Conservation (phyloP, 2,329 filamentous ascomycete species). For the Pseudophaeomoniella oleicola region DNA sequence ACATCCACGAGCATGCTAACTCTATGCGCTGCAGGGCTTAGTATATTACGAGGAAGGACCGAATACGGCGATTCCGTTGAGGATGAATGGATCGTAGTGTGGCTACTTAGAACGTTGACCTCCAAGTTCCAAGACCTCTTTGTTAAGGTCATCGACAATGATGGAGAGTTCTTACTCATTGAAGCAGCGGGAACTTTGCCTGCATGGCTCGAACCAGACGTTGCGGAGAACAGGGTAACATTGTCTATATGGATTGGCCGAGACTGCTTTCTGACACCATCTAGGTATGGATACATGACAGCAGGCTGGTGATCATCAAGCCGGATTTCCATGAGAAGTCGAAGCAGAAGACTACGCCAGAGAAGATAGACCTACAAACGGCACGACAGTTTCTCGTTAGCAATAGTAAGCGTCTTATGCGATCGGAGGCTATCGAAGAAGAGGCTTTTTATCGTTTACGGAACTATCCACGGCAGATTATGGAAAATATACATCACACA, state of each 20-base stretch:
- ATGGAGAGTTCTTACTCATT: slow-evolving; percentile 89
- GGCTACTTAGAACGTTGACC: slow-evolving; percentile 69
- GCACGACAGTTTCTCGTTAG: slow-evolving; percentile 48
- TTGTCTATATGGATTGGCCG: not conserved
- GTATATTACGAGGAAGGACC: slow-evolving; percentile 58
- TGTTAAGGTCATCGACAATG: slow-evolving; percentile 70
- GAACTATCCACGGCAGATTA: slow-evolving; percentile 67
- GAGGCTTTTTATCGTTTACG: slow-evolving; percentile 83
- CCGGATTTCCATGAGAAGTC: slow-evolving; percentile 34
- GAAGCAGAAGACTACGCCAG: slow-evolving; percentile 17
- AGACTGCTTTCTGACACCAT: slow-evolving; percentile 1
- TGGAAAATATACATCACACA: slow-evolving; percentile 60
- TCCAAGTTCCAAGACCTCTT: slow-evolving; percentile 59
- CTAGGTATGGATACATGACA: slow-evolving; percentile 70
- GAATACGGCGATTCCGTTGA: slow-evolving; percentile 91
- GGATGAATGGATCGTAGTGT: slow-evolving; percentile 95
- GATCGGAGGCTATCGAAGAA: slow-evolving; percentile 61
- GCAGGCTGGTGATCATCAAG: slow-evolving; percentile 58
- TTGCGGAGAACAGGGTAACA: slow-evolving; percentile 60
- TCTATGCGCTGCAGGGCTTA: slow-evolving; percentile 22
- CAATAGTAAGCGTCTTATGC: slow-evolving; percentile 45
- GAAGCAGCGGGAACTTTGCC: slow-evolving; percentile 83
- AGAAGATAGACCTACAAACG: slow-evolving; percentile 45
- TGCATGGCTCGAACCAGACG: slow-evolving; percentile 81
- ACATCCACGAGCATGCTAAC: slow-evolving; percentile 10